Base-by-base conservation (phyloP, 2,329 filamentous ascomycete genomes). In the Fusarium sp. region DNA sequence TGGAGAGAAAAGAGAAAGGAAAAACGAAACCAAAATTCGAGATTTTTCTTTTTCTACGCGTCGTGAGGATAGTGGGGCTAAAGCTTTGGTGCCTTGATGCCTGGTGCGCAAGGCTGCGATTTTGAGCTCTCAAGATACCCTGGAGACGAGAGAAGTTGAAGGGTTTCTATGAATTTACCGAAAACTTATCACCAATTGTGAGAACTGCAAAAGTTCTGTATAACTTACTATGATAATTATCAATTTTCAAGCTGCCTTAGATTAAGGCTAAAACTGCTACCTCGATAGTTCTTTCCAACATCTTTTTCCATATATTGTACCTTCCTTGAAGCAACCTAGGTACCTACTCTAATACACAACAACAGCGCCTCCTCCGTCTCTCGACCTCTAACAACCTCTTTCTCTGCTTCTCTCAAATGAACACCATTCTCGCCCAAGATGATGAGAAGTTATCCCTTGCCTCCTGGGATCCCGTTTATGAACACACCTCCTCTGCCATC, bases 1-100 rank as follows among this genome's bases (percentile, higher is more conserved):
- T 73, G 68, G 77, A 76, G 73, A 71, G 65, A 76, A 76, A 74
- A 71, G 65, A 69, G 63, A 63, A 75, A 76, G 58, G 50, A 12
- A 37, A 28, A 25, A 10, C 28, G 6, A 44, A 42, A 52, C 56
- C 69, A 65, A 67, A 72, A 69, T 78, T 64, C 62, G 33, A 38
- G 50, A 47, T 44, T 30, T 40, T 63, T 75, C 66, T 30, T 77
- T 75, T 75, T 77, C 33, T 73, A 69, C 47, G 46, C 60, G 57
- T 57, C 25, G 54, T 53, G 44, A 33, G n/a, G 35, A 25, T 64
- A 33, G 77, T 76, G 77, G 77, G 77, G 75, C 74, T 2, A 3
- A 3, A 2, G 18, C 11, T 35, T 75, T n/a, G 35, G 30, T 71
- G 71, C 71, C 72, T 71, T 33, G 19, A 2, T 62, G 73, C 72